A percentile compares a stretch with the other conserved stretches of the same genome.
phyloP scores from a whole-genome alignment of 225 moss, liverwort and hornwort genomes.

The Physcomitrium patens region DNA sequence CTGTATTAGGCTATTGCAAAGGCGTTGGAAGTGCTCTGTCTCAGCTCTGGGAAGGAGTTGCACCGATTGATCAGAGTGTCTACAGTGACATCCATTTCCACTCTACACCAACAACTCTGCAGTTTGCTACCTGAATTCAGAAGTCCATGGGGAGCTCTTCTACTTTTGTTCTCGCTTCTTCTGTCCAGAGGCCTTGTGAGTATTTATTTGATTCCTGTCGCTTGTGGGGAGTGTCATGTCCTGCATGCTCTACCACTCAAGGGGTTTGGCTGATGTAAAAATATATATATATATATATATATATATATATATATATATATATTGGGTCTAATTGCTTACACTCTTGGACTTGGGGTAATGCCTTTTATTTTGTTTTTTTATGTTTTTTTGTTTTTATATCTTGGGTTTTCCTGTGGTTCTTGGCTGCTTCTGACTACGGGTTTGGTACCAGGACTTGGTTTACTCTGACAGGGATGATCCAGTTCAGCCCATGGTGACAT shows the following conservation, averaged over 20 bases:
- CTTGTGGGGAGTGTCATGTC: too few relatives aligned
- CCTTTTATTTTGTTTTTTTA: not conserved
- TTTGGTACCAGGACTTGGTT: slow-evolving; percentile 78
- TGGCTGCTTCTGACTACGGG: slow-evolving; percentile 19
- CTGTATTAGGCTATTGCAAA: slow-evolving; percentile 68
- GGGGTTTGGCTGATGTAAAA: slow-evolving; percentile 5
- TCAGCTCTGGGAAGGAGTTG: slow-evolving; percentile 83
- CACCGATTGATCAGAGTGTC: slow-evolving; percentile 82
- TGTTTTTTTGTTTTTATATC: too few relatives aligned
- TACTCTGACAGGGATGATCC: slow-evolving; percentile 95
- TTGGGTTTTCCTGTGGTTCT: not conserved
- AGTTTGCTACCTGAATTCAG: slow-evolving; percentile 76
- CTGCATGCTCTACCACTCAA: not conserved
- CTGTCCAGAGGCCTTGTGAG: slow-evolving; percentile 95
- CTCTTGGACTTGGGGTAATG: not conserved
- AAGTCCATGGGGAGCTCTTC: slow-evolving; percentile 95
- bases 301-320: too few relatives aligned
- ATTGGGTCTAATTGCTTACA: not conserved
- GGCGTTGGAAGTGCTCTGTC: slow-evolving; percentile 81
- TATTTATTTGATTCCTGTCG: slow-evolving; percentile 24
- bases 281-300: too few relatives aligned
- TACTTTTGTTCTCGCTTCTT: slow-evolving; percentile 88
- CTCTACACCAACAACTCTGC: slow-evolving; percentile 77
- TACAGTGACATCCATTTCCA: slow-evolving; percentile 70
- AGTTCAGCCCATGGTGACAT: slow-evolving; percentile 87